A percentile compares a stretch with the other conserved stretches of the same genome.
These are phyloP conservation scores for Aotearoamyces nothofagi DNA, from an alignment of 2,329 filamentous ascomycete species.

Conservation along the genomic window DNA sequence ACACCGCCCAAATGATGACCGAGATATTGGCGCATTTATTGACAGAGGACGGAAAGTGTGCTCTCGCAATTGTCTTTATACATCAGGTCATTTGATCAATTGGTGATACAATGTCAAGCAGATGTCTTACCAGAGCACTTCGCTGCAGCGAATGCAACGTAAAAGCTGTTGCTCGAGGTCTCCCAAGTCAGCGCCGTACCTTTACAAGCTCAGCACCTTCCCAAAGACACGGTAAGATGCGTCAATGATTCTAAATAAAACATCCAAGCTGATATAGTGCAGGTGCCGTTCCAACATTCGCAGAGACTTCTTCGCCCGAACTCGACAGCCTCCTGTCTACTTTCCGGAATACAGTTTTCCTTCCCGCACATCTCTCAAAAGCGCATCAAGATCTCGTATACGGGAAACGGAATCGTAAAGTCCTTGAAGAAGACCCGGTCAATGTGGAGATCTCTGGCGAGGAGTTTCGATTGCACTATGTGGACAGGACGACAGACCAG, in stretches of 20 bases:
- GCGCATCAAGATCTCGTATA: conserved; percentile 38
- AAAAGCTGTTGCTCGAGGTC: conserved; percentile 3
- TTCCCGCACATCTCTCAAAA: conserved; percentile 41
- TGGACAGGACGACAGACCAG: conserved; percentile 11
- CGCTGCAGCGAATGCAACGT: conserved; percentile 10
- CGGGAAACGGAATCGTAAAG: conserved; percentile 27
- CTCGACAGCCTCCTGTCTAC: conserved; percentile 35
- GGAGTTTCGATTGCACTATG: conserved; percentile 15
- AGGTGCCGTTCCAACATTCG: conserved; percentile 21
- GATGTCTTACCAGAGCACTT: conserved; percentile 5
- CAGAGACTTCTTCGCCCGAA: conserved; percentile 34
- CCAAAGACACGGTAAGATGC: conserved; percentile 12
- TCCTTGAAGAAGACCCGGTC: conserved; percentile 38
- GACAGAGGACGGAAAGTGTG: not conserved
- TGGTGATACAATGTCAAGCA: conserved; percentile 9
- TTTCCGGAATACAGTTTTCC: conserved; percentile 42
- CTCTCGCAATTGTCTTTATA: not conserved
- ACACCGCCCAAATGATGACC: conserved; percentile 4
- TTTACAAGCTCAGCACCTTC: conserved; percentile 15
- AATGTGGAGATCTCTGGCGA: conserved; percentile 42
- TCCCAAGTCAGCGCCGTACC: conserved; percentile 8
- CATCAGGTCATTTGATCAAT: not conserved
- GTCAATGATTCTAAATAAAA: not conserved
- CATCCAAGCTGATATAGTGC: not conserved
- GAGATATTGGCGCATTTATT: conserved; percentile 8